Evolutionary conservation across 2,329 filamentous ascomycete genomes (phyloP).

Genomic region (Curvularia eragrostidis): DNA sequence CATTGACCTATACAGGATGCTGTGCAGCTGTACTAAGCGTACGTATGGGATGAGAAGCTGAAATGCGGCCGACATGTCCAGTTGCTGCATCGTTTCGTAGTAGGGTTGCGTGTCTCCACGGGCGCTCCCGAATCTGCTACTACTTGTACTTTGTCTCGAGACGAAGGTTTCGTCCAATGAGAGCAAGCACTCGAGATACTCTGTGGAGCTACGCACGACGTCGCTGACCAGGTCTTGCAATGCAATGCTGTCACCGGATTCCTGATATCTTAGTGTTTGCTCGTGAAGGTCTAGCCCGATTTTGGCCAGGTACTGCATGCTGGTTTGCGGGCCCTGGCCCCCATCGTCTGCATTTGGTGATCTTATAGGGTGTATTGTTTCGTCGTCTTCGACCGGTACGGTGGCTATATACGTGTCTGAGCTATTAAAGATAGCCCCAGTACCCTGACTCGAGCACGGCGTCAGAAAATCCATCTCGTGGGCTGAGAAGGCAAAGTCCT

Average conservation of each 20-base stretch:
- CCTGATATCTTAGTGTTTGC: slow-evolving; percentile 1
- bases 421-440: neutral
- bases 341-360: neutral
- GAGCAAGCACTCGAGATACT: neutral
- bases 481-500: neutral
- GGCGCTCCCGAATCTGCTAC: neutral
- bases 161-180: neutral
- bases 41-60: slow-evolving; percentile 5
- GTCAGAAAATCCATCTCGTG: slow-evolving; percentile 1
- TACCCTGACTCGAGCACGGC: neutral
- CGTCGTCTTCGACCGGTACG: neutral
- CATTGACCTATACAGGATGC: slow-evolving; percentile 4
- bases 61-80: slow-evolving; percentile 4
- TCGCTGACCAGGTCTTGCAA: neutral
- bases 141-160: neutral
- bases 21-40: slow-evolving; percentile 5
- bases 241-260: neutral
- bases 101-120: neutral
- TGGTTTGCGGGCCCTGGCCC: neutral
- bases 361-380: neutral
- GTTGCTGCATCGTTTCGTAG: neutral
- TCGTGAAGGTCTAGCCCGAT: slow-evolving; percentile 3
- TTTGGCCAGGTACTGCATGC: slow-evolving; percentile 4
- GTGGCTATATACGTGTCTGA: neutral
- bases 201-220: neutral